Evolutionary conservation across 2,329 filamentous ascomycete species (phyloP), one percentile per base, ranked within the genome.

Genomic region (Dryadomyces quercus-mongolicae): DNA sequence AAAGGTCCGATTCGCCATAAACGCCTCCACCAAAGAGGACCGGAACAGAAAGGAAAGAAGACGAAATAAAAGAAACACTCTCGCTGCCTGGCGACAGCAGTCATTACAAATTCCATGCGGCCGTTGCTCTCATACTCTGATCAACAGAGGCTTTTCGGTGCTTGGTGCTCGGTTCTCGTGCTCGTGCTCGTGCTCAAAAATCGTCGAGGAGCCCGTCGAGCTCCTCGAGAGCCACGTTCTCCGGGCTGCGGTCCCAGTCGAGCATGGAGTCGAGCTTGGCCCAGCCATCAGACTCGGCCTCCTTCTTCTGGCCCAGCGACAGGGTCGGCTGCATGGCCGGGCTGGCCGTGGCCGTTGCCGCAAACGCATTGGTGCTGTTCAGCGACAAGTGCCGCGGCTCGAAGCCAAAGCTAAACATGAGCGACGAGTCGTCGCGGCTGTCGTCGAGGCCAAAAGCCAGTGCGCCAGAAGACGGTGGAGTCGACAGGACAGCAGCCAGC

Each of bases 161-260:
- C 12, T 9, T 8, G 15, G 2, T 44, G 43, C 12, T 5, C 38
- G 8, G 3, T 42, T 5, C 38, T 13, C 16, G n/a, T n/a, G 42
- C n/a, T 18, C 3, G 13, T 13, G 20, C 20, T 16, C 4, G 10
- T 31, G 9, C 20, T 76, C 71, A 89, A 67, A 82, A 88, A 61
- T 81, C 84, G 65, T 87, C 84, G 63, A 96, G 80, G 66, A 96
- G 79, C 62, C 86, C 82, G 65, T 97, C 92, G 22, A 97, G 82
- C 74, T 98, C 93, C 49, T 95, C 89, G 50, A 97, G 80, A 67
- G 94, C 90, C 61, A 97, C 85, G 60, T 83, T 86, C 72, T 97
- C 93, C 1, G 91, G 90, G 65, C 84, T 89, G 65, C 77, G 77
- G 64, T 86, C 85, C 70, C 81, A 80, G 61, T 81, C 77, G 55